Evolutionary conservation across 2,329 filamentous ascomycete species (phyloP), one percentile per base, ranked within the genome.

Genomic region (Aspergillus sclerotialis): DNA sequence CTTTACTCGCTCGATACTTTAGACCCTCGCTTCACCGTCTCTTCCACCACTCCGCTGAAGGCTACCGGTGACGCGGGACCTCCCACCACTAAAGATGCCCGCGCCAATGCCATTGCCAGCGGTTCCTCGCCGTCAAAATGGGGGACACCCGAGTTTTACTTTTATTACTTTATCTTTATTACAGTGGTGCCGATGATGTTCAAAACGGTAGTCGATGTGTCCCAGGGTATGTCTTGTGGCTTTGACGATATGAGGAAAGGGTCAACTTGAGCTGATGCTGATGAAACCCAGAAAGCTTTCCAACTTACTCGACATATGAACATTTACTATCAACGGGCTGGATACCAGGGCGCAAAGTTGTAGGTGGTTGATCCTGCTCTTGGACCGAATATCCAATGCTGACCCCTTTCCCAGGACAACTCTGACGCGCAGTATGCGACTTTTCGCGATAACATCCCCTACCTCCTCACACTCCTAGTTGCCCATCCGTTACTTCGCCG

Each of bases 321-420:
- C 68, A 69, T 39, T 68, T 81, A 25, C 74, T 98, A 11, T 80
- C 78, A 2, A 72, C 79, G 7, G 93, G 92, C 48, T 98, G 92
- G 92, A 84, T 98, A 37, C 84, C 83, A 6, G 90, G 90, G 16
- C 83, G 90, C 39, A 86, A 86, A 72, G 86, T 96, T 43, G 84
- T 87, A 70, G 52, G 77, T 59, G 49, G 6, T 5, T 46, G 11
- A 4, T 7, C 10, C 21, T 9, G 7, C 5, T 27, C 5, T 28
- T 21, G 12, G 13, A 19, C 7, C 7, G 17, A 24, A 19, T 30
- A 10, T 17, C 28, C 12, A 27, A 28, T 42, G 38, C 42, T 39
- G 52, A 25, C 35, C 40, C 39, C 52, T 32, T 49, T 38, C 36
- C 3, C 43, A 88, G 82, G 92, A 98, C 64, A 80, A 88, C 43